Base-by-base conservation (phyloP, 2,329 filamentous ascomycete species). In the Aureobasidium uvarum region DNA sequence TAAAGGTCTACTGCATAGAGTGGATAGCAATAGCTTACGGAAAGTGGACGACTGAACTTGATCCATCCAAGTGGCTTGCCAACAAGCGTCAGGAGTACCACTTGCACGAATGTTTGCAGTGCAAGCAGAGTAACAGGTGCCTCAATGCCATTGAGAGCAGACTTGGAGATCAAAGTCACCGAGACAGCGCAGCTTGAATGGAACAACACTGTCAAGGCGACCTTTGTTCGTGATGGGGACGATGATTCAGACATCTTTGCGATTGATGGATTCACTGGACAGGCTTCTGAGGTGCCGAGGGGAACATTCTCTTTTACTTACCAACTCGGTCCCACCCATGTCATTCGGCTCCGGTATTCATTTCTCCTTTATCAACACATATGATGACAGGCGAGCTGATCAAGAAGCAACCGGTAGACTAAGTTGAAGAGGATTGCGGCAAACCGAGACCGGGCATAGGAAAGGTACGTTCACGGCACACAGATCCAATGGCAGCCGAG, bases 31-130 rank as follows among this genome's bases (percentile, higher is more conserved):
- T n/a, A 20, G 20, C 48, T 31, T 38, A 62, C 58, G 28, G 58
- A 51, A n/a, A 51, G 31, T 8, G 58, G 58, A 20, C 58, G 58
- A 41, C 33, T 43, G 41, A 55, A 55, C 50, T 55, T 43, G 16
- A 64, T 64, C 62, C 62, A 64, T 36, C 62, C 62, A 16, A 55
- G 48, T 10, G 62, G 62, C 7, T 54, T 55, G 18, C 62, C 62
- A 20, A 64, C 51, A 23, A 39, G 25, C 2, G 62, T 64, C 25
- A 64, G 13, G 23, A 64, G 62, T n/a, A 55, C 28, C 38, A 64
- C 62, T 48, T 64, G 62, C 3, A 64, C 50, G 31, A 39, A 64
- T 23, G 51, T 54, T 28, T 64, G 62, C 38, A 64, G n/a, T 33
- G 62, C 62, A 48, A 64, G 62, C 38, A 64, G 33, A 16, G 41